phyloP scores from a whole-genome alignment of 2,329 filamentous ascomycete species.

The Byssothecium circinans region DNA sequence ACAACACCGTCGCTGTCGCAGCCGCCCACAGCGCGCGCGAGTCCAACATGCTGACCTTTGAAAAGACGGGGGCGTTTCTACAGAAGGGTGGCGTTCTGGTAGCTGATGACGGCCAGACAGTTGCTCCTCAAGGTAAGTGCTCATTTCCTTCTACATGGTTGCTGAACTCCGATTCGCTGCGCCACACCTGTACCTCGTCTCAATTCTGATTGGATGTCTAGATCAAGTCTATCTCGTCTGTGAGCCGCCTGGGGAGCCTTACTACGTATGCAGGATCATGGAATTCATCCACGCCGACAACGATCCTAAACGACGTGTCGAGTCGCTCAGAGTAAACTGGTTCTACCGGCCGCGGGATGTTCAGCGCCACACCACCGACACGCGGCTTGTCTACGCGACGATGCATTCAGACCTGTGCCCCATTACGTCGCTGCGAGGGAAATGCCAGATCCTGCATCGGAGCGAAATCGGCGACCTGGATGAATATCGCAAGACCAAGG shows the following conservation, averaged over 20 bases:
- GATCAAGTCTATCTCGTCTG: constrained; percentile 95
- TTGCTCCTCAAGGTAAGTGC: constrained; percentile 77
- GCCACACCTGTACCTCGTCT: constrained; percentile 33
- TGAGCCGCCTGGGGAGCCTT: constrained; percentile 95
- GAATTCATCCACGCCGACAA: constrained; percentile 85
- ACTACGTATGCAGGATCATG: constrained; percentile 98
- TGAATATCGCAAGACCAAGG: constrained; percentile 78
- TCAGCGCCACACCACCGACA: constrained; percentile 86
- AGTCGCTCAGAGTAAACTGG: constrained; percentile 94
- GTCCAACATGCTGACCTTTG: constrained; percentile 88
- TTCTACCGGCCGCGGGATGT: constrained; percentile 97
- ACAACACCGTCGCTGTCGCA: constrained; percentile 29
- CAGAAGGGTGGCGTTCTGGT: constrained; percentile 77
- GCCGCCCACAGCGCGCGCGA: constrained; percentile 55
- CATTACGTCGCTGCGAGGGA: constrained; percentile 86
- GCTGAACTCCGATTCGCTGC: constrained; percentile 25
- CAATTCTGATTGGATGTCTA: constrained; percentile 48
- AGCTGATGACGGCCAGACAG: constrained; percentile 85
- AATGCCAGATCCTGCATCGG: constrained; percentile 86
- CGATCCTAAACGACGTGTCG: constrained; percentile 70
- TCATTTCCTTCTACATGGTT: constrained; percentile 18
- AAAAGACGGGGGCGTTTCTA: constrained; percentile 67
- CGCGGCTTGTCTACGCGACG: constrained; percentile 86
- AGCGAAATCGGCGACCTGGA: constrained; percentile 83
- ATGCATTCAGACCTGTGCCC: constrained; percentile 99